Evolutionary conservation across 2,329 filamentous ascomycete species (phyloP), one percentile per base, ranked within the genome.

Genomic region (Alternaria brassicae): DNA sequence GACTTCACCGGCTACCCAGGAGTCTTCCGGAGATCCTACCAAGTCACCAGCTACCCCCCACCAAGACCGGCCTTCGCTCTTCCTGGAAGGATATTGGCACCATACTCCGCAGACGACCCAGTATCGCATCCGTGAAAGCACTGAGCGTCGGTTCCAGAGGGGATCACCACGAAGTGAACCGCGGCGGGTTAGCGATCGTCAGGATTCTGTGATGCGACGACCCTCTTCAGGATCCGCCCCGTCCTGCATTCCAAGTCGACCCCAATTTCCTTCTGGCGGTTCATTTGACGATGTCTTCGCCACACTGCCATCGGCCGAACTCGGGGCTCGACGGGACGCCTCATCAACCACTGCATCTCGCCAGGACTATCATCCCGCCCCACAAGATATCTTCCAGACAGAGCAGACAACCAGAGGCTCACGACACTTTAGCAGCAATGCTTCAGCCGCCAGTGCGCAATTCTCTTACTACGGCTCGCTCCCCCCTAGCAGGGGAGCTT

Each of bases 391-490:
- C 5, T 21, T 21, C 3, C 10, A 51, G 37, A 27, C 36, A 19
- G 27, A 50, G 3, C 56, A 53, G 34, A 27, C 15, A 13, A n/a
- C n/a, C 39, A 5, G 15, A 4, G 48, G 54, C 27, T 30, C 53
- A 34, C 61, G 62, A 42, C 56, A 59, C 6, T 60, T 62, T 10
- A 68, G 69, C 39, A 76, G 72, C 52, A 71, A 67, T 41, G 60
- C 66, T 56, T 75, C 74, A 27, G 65, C 45, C 34, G 60, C 60
- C n/a, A 76, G 72, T 53, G 58, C 65, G 25, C 61, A 68, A n/a
- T 77, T 72, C 45, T 76, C 74, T 6, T 72, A 66, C 34, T 77
- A 76, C 47, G 72, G 74, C 27, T 62, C 60, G 51, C 64, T 76
- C 44, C 66, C 56, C 17, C 50, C 73, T 13, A 66, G 59, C 27